Evolutionary conservation across 1,284 basidiomycete genomes (phyloP), one percentile per base, ranked within the genome.

Genomic region (Cutaneotrichosporon arboriforme): DNA sequence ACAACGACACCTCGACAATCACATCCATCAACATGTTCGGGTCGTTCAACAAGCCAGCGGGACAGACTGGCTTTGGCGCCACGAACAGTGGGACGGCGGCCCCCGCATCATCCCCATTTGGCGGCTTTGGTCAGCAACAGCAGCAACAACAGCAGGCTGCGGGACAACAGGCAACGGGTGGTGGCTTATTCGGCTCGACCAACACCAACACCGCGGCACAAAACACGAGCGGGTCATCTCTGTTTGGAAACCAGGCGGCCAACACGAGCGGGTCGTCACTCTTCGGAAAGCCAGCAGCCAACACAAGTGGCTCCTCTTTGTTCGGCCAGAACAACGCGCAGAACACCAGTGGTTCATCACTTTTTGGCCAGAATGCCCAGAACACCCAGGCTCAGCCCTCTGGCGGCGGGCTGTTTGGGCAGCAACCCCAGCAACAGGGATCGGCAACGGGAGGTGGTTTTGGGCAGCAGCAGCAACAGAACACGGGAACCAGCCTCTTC

Each of bases 121-220:
- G 61, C 18, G 36, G 9, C 22, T 65, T 67, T 35, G 65, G 64
- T 18, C 60, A 58, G 36, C 56, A 57, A 34, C 46, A 47, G 23
- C 54, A 39, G 37, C 54, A 26, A 40, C 53, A 17, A 17, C 52
- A 18, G 38, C 43, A 17, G 34, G 43, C 33, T 9, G 39, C 49
- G 23, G 33, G 33, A 13, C 43, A 45, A 33, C 43, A 45, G 20
- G 17, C 35, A 13, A 41, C 42, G 12, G 41, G 35, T 17, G 48
- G 51, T 8, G 51, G 56, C 2, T 45, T 60, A n/a, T 60, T 60
- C 15, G 54, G 58, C 1, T 53, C 48, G 49, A 31, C 26, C 7
- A 31, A 31, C 26, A 31, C 26, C 7, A 31, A 31, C 26, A 31
- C 26, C 10, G 26, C 26, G 10, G 26, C 26, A 7, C 26, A 31